Evolutionary conservation across 2,329 filamentous ascomycete species (phyloP).

Genomic region (Verruconis gallopava): DNA sequence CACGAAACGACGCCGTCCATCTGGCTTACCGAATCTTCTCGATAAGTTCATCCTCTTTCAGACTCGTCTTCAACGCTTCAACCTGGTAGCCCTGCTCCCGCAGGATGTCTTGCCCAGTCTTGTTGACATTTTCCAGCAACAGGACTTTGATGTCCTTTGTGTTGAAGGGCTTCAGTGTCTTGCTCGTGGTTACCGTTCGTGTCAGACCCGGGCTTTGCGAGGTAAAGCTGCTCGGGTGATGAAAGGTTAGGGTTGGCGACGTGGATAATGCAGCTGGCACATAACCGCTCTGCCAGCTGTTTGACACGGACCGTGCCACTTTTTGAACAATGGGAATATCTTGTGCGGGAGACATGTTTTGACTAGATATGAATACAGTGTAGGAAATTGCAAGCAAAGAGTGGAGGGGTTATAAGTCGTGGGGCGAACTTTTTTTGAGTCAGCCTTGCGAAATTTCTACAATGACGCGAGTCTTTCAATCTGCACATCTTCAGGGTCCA

Average conservation of each 20-base stretch:
- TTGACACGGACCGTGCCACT: constrained; percentile 21
- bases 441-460: no score
- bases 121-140: constrained; percentile 89
- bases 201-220: constrained; percentile 13
- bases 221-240: constrained; percentile 57
- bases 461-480: no score
- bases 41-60: constrained; percentile 87
- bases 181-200: constrained; percentile 38
- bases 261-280: constrained; percentile 40
- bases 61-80: constrained; percentile 74
- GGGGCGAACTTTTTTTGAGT: no score
- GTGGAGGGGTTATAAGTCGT: no score
- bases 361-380: no score
- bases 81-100: constrained; percentile 87
- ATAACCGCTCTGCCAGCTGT: constrained; percentile 17
- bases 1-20: not conserved
- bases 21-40: constrained; percentile 77
- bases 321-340: constrained; percentile 11
- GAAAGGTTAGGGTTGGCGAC: constrained; percentile 62
- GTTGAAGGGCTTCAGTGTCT: constrained; percentile 88
- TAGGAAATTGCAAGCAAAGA: no score
- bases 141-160: constrained; percentile 94
- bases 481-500: no score
- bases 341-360: constrained; percentile 8
- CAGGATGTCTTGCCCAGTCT: constrained; percentile 75